Percentiles rank a stretch among this genome's conserved stretches.
Evolutionary conservation across 1,284 basidiomycete species (phyloP).

Genomic region (Schizophyllum amplum): DNA sequence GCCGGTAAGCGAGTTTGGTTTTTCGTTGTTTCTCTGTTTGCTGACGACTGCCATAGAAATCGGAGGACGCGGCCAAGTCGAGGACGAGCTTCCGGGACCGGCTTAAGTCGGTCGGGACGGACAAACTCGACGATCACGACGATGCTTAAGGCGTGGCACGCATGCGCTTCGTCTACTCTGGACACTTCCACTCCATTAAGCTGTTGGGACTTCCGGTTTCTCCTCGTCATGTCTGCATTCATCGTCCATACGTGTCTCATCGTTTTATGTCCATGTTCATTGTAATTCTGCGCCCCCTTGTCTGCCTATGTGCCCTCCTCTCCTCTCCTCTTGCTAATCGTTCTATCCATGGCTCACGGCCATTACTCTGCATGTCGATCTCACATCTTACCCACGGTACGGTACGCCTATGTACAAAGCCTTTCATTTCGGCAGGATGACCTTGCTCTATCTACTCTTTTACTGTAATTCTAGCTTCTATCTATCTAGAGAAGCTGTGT

Average conservation of each 20-base stretch:
- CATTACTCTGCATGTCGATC: neutral
- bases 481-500: neutral
- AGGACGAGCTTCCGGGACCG: slow-evolving; percentile 25
- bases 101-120: slow-evolving; percentile 24
- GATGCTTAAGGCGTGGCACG: neutral
- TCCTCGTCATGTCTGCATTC: neutral
- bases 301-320: neutral
- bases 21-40: neutral
- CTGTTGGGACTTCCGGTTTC: neutral
- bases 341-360: neutral
- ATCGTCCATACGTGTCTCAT: neutral
- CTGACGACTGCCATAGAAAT: slow-evolving; percentile 1
- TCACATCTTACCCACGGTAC: neutral
- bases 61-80: slow-evolving; percentile 13
- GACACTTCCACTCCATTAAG: neutral
- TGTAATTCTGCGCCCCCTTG: neutral
- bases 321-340: neutral
- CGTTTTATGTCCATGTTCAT: neutral
- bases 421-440: neutral
- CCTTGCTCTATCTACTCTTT: neutral
- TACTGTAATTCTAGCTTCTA: neutral
- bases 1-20: neutral
- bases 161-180: neutral
- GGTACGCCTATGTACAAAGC: neutral
- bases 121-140: slow-evolving; percentile 16